These are phyloP conservation scores for Evansstolkia leycettana DNA, from an alignment of 495 filamentous ascomycete species.

Conservation along the genomic window DNA sequence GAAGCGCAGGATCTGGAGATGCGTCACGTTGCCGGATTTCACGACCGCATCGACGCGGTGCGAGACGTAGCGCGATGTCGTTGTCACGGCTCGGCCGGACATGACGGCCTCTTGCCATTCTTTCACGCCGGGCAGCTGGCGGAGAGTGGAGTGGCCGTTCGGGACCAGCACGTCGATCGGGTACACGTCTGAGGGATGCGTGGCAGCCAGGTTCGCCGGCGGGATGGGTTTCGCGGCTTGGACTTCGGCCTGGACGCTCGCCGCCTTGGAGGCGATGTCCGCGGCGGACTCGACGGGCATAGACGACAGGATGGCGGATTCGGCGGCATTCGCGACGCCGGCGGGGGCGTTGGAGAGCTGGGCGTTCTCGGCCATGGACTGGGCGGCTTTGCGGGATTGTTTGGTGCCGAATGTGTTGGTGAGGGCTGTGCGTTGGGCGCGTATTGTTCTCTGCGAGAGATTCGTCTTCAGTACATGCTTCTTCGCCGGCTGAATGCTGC, in stretches of 20 bases:
- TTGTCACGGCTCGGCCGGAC: constrained; percentile 37
- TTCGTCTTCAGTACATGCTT: constrained; percentile 6
- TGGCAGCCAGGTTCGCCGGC: constrained; percentile 56
- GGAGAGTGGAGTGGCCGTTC: constrained; percentile 33
- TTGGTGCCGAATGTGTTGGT: constrained; percentile 89
- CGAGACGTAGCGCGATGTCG: constrained; percentile 56
- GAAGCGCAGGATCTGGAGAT: constrained; percentile 47
- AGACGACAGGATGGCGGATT: constrained; percentile 48
- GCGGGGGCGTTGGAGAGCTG: constrained; percentile 41
- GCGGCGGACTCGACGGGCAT: constrained; percentile 43
- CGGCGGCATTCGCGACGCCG: constrained; percentile 39
- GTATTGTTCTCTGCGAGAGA: constrained; percentile 34
- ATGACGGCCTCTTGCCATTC: constrained; percentile 64
- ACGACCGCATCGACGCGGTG: constrained; percentile 45
- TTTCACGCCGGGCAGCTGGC: constrained; percentile 47
- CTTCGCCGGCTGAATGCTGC: no score
- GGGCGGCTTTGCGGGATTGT: constrained; percentile 79
- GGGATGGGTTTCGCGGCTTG: constrained; percentile 70
- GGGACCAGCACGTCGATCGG: constrained; percentile 52
- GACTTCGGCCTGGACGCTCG: constrained; percentile 49
- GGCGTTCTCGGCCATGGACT: constrained; percentile 65
- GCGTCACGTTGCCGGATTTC: constrained; percentile 39
- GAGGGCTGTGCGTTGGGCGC: constrained; percentile 53
- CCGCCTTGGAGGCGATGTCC: constrained; percentile 48
- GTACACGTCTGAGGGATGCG: constrained; percentile 74